Base-by-base conservation (phyloP, 1,284 basidiomycete genomes). In the Mycena citricolor region DNA sequence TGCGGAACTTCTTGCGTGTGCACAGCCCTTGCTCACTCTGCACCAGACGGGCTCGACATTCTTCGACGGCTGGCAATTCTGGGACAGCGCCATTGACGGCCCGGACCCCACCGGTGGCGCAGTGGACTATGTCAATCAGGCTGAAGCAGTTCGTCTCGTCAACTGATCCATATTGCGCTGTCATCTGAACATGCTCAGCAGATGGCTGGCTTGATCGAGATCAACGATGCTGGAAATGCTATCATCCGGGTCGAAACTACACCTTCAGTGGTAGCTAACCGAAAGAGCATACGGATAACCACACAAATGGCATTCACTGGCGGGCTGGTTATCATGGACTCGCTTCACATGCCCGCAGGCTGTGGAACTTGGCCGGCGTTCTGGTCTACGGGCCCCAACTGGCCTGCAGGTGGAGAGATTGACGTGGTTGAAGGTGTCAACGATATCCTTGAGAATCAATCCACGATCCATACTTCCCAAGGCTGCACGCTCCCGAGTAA, bases 31-130 rank as follows among this genome's bases (percentile, higher is more conserved):
- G n/a, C n/a, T n/a, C n/a, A n/a, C n/a, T n/a, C n/a, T n/a, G n/a
- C n/a, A n/a, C n/a, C 53, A 85, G 81, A 62, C 74, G 49, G 86
- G 86, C 12, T 67, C 65, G 38, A 69, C 68, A 33, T 94, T 94
- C 70, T 94, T 93, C 56, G 69, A 86, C 59, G 81, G 82, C 41
- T 94, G 86, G 86, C 61, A 76, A 54, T 94, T 93, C 65, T 90
- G 77, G 66, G 75, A 71, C 13, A 69, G 57, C 39, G 56, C 69
- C 2, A n/a, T n/a, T n/a, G n/a, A n/a, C n/a, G n/a, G n/a, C n/a
- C n/a, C n/a, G n/a, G 49, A 51, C 23, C 50, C 50, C n/a, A 52
- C 50, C 13, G 23, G 49, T 25, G 50, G 50, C n/a, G 20, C 34
- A 8, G 50, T 52, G 2, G 39, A 49, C 23, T 52, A 52, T 32